phyloP scores from a whole-genome alignment of 2,329 filamentous ascomycete genomes.

The Aspergillus tamarii region DNA sequence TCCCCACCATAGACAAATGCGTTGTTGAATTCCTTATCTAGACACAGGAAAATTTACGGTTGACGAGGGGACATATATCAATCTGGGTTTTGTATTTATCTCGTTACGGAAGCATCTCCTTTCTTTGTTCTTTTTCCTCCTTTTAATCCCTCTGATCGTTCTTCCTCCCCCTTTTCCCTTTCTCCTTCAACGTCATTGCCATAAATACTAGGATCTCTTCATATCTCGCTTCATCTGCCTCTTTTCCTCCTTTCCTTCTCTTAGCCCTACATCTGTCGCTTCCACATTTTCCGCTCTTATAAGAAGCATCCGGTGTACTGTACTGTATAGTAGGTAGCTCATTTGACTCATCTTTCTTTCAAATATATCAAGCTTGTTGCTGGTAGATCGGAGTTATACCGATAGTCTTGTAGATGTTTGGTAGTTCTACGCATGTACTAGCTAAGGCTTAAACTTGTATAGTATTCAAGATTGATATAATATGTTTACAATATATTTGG shows the following conservation, averaged over 20 bases:
- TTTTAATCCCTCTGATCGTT: slow-evolving; percentile 7
- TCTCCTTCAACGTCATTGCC: slow-evolving; percentile 22
- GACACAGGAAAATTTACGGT: slow-evolving; percentile 12
- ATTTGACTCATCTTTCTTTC: slow-evolving; percentile 6
- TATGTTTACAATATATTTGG: not conserved
- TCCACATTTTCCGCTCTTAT: slow-evolving; percentile 9
- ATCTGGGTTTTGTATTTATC: slow-evolving; percentile 31
- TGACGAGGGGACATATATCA: slow-evolving; percentile 20
- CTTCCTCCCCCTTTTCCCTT: slow-evolving; percentile 7
- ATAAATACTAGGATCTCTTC: slow-evolving; percentile 32
- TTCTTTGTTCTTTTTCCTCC: slow-evolving; percentile 24
- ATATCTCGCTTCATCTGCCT: slow-evolving; percentile 11
- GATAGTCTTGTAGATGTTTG: not conserved
- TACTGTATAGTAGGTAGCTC: slow-evolving; percentile 33
- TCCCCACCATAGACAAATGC: slow-evolving; percentile 27
- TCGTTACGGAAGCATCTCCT: slow-evolving; percentile 28
- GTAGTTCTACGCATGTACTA: not conserved
- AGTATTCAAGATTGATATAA: not conserved
- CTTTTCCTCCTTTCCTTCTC: slow-evolving; percentile 12
- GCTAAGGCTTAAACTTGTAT: too few relatives aligned
- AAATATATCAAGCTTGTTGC: not conserved
- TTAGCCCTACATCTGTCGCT: slow-evolving; percentile 10
- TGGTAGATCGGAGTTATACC: not conserved
- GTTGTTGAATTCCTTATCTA: not conserved
- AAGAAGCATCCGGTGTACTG: slow-evolving; percentile 24